These are phyloP conservation scores for Chrysophaeum taylorii DNA, from an alignment of 352 stramenopile genomes.

Conservation along the genomic window DNA sequence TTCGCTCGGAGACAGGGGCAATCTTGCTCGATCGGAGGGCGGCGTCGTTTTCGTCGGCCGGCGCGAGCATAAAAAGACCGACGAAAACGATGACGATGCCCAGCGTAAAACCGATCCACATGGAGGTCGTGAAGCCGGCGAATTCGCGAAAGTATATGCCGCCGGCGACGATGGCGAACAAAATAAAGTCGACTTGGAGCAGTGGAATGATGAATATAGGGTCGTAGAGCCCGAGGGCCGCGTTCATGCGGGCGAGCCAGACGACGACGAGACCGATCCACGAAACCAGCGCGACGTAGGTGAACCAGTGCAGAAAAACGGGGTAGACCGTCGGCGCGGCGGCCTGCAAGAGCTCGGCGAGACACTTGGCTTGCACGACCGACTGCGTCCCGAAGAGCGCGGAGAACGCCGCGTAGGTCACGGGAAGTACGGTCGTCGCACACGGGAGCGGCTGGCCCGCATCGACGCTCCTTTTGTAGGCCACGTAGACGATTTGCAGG, in stretches of 20 bases:
- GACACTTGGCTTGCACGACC: constrained; percentile 23
- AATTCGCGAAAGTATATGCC: constrained; percentile 25
- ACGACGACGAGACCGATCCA: constrained; percentile 20
- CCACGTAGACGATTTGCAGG: not conserved
- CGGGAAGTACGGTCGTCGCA: not conserved
- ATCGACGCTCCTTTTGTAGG: not conserved
- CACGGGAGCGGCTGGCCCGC: not conserved
- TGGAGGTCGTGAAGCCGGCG: not conserved
- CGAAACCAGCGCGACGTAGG: constrained; percentile 18
- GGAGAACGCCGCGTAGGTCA: constrained; percentile 19
- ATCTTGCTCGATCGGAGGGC: too few species aligned
- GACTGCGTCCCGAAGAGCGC: constrained; percentile 20
- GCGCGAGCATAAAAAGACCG: constrained; percentile 16
- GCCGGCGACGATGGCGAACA: constrained; percentile 21
- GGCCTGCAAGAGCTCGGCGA: constrained; percentile 11
- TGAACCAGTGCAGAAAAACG: constrained; percentile 19
- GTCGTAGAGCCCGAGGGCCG: constrained; percentile 19
- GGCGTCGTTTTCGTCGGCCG: not conserved
- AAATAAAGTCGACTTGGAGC: constrained; percentile 19
- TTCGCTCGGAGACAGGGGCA: too few species aligned
- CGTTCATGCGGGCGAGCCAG: constrained; percentile 24
- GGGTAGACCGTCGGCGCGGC: not conserved
- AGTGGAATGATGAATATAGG: constrained; percentile 24
- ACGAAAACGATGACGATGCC: constrained; percentile 18
- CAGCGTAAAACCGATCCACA: constrained; percentile 7